Evolutionary conservation across 1,284 basidiomycete genomes (phyloP), one percentile per base, ranked within the genome.

Genomic region (Schizophyllum commune): DNA sequence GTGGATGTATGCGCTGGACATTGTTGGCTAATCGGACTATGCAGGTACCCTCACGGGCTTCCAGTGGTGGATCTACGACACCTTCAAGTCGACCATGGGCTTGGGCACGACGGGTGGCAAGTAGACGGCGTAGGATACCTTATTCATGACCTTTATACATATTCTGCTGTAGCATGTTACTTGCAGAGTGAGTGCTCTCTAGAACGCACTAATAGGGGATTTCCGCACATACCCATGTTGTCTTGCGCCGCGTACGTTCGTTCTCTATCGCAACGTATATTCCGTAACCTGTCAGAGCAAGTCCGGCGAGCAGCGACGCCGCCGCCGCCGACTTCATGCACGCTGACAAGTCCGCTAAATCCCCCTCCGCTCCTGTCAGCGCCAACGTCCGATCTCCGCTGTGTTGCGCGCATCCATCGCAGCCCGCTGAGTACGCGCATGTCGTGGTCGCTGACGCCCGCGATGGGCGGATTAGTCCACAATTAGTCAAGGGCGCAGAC

Each of bases 31-130:
- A 69, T 66, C n/a, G 51, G 19, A 32, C 57, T 54, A 51, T 57
- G 7, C 59, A 78, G 77, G 79, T 81, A 89, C 88, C 56, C 76
- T 89, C 67, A 89, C 87, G 68, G 87, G 89, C 69, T 91, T 92
- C 88, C 89, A 92, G 79, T 92, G 89, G 89, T 92, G 89, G 89
- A 92, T 92, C 74, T 92, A 92, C 72, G 89, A 92, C 70, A 77
- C 82, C 59, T 92, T 91, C 83, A 92, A 92, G 81, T 65, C 82
- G 32, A 72, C 85, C 60, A 88, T 92, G 85, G 90, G 90, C 67
- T 78, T 90, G 71, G 90, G 90, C 61, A 92, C 90, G 58, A 91
- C 90, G 39, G 90, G 89, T 77, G 89, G 89, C 73, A 91, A 91
- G 77, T 91, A 88, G 76, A 74, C 66, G 61, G 39, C 9, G 39